Evolutionary conservation across 2,329 filamentous ascomycete genomes (phyloP).

Genomic region (Didymosphaeria variabile): DNA sequence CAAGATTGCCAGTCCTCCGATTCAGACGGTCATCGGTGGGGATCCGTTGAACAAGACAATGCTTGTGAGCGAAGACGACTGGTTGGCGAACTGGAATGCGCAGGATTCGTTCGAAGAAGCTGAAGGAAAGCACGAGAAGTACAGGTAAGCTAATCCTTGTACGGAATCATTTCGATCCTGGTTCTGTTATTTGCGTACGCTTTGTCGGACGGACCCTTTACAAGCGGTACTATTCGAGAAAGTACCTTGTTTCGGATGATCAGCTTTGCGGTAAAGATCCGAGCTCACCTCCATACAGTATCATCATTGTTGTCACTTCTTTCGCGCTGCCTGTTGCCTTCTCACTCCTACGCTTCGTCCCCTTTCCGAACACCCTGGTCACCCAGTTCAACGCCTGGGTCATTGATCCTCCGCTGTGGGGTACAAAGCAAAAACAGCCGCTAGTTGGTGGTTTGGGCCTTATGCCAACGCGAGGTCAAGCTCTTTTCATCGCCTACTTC

Average conservation of each 20-base stretch:
- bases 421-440: slow-evolving; percentile 17
- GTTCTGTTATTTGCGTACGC: too few species aligned
- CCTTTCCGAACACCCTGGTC: slow-evolving; percentile 17
- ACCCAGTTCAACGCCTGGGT: slow-evolving; percentile 25
- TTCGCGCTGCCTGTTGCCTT: slow-evolving; percentile 23
- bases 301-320: slow-evolving; percentile 25
- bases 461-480: slow-evolving; percentile 25
- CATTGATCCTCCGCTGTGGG: slow-evolving; percentile 28
- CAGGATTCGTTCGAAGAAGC: slow-evolving; percentile 10
- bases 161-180: background rate
- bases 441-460: slow-evolving; percentile 17
- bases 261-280: background rate
- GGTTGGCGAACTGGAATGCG: slow-evolving; percentile 12
- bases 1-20: slow-evolving; percentile 10
- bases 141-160: background rate
- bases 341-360: slow-evolving; percentile 29
- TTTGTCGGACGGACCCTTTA: too few species aligned
- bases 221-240: too few species aligned
- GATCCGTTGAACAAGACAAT: slow-evolving; percentile 11
- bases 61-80: slow-evolving; percentile 11
- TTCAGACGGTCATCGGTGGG: slow-evolving; percentile 1
- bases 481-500: slow-evolving; percentile 39
- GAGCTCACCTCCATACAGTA: slow-evolving; percentile 10
- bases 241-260: too few species aligned
- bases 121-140: slow-evolving; percentile 15